Evolutionary conservation across 225 moss, liverwort and hornwort species (phyloP).

Genomic region (Pleurozium schreberi): DNA sequence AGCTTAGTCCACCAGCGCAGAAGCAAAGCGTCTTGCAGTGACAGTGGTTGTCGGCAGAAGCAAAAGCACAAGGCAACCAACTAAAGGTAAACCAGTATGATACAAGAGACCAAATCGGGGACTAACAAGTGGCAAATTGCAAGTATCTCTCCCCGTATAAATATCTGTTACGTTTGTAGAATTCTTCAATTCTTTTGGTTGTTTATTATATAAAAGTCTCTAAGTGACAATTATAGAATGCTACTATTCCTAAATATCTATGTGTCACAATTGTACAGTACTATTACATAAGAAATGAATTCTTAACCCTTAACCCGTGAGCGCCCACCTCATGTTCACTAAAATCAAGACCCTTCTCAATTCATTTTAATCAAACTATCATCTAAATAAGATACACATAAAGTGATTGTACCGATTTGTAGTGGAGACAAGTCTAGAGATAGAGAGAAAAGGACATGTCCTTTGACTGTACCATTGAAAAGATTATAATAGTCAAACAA

Average conservation of each 20-base stretch:
- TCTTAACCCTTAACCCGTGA: too few species aligned
- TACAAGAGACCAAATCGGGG: accelerated
- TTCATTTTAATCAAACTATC: too few species aligned
- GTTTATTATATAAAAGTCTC: background rate
- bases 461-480: too few species aligned
- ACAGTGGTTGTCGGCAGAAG: background rate
- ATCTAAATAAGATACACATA: too few species aligned
- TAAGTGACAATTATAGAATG: background rate
- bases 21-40: background rate
- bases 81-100: background rate
- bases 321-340: too few species aligned
- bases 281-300: background rate
- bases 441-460: too few species aligned
- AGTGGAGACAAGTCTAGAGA: too few species aligned
- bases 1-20: background rate
- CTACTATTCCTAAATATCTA: background rate
- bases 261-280: background rate
- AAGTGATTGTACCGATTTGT: too few species aligned
- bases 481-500: too few species aligned
- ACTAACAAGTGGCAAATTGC: background rate
- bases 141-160: background rate
- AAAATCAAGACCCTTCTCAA: too few species aligned
- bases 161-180: background rate
- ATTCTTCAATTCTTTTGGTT: accelerated
- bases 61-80: background rate